These are phyloP conservation scores for Neurospora sp. DNA, from an alignment of 495 filamentous ascomycete genomes.

Conservation along the genomic window DNA sequence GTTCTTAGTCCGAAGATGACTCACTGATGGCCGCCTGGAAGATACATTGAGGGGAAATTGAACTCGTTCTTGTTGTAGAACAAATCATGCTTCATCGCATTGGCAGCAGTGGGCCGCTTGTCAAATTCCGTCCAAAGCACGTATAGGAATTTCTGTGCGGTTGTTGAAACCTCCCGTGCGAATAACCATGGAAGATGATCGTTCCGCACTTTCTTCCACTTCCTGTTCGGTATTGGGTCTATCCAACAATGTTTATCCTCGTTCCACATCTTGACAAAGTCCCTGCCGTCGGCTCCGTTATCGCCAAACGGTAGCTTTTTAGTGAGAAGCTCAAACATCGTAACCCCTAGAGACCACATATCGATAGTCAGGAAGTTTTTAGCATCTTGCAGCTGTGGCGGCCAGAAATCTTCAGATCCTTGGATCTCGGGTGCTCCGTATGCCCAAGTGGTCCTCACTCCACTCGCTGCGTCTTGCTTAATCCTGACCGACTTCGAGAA, in stretches of 20 bases:
- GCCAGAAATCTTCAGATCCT: background rate
- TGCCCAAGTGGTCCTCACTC: background rate
- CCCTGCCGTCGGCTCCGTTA: background rate
- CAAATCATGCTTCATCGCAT: background rate
- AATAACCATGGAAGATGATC: background rate
- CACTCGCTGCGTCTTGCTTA: background rate
- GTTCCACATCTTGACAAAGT: background rate
- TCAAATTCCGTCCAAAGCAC: background rate
- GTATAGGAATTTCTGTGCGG: background rate
- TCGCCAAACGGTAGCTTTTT: background rate
- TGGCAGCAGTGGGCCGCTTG: background rate
- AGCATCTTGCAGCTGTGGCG: background rate
- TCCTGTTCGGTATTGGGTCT: background rate
- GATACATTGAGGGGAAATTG: background rate
- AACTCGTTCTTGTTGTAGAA: background rate
- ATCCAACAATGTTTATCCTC: background rate
- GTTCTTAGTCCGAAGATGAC: background rate
- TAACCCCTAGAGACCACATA: background rate
- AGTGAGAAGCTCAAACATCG: background rate
- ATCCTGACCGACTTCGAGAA: background rate
- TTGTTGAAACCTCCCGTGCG: background rate
- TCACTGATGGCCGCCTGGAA: background rate
- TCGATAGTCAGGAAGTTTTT: background rate
- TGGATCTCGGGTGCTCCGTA: background rate
- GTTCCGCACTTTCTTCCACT: background rate